phyloP scores from a whole-genome alignment of 495 filamentous ascomycete species.

The Saxophila tyrrhenica region DNA sequence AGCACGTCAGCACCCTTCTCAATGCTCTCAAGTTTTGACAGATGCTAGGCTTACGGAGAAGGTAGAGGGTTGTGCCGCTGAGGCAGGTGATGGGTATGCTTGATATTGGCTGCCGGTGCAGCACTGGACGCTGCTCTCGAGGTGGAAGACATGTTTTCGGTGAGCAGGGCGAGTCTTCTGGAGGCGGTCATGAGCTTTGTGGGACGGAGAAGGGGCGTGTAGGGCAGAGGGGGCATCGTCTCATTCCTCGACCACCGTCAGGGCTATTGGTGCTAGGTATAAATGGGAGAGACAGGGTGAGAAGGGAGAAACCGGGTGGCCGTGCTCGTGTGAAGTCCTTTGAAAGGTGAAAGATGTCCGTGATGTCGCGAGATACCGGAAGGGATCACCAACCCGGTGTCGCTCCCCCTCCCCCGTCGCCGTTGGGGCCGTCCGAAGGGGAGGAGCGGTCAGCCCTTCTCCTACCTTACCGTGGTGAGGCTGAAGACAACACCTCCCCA shows the following conservation, averaged over 20 bases:
- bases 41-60: neutral
- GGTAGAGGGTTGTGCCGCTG: constrained; percentile 5
- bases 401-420: no score
- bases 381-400: no score
- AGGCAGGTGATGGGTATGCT: constrained; percentile 15
- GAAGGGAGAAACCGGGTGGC: neutral
- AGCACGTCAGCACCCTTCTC: neutral
- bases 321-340: no score
- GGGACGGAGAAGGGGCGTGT: neutral
- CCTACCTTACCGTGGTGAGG: neutral
- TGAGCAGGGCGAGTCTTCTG: neutral
- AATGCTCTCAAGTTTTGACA: neutral
- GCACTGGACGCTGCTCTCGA: neutral
- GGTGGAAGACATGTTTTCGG: neutral
- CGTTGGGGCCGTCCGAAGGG: no score
- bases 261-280: neutral
- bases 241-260: neutral
- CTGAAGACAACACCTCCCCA: neutral
- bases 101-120: constrained; percentile 24
- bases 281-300: neutral
- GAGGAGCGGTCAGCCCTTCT: neutral
- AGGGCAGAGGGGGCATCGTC: neutral
- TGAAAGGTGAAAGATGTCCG: no score
- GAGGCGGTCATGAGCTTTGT: neutral
- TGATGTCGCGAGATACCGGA: neutral